Conservation (phyloP, 441 rosid genomes). For the Populus tomentosa region DNA sequence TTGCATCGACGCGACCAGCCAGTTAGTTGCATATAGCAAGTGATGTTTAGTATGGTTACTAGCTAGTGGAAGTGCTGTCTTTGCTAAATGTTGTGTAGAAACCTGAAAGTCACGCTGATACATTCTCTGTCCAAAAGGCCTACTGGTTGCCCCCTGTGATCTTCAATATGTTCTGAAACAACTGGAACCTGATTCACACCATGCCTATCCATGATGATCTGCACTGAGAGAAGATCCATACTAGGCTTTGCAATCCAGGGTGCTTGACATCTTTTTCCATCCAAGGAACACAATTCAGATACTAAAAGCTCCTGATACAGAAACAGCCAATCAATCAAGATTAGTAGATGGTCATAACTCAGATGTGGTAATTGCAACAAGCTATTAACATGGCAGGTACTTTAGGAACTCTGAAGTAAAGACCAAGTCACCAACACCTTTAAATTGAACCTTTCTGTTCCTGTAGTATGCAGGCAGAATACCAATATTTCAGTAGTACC, state of each 20-base stretch:
- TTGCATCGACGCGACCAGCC: neutral
- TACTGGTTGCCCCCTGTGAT: slow-evolving; percentile 42
- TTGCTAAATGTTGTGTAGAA: slow-evolving; percentile 9
- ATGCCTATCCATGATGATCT: slow-evolving; percentile 50
- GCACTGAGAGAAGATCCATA: slow-evolving; percentile 68
- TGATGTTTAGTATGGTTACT: neutral
- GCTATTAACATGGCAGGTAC: neutral
- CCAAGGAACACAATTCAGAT: slow-evolving; percentile 51
- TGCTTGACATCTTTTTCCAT: slow-evolving; percentile 46
- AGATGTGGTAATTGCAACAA: neutral
- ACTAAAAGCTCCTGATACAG: slow-evolving; percentile 56
- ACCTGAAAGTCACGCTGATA: slow-evolving; percentile 72
- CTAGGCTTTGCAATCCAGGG: slow-evolving; percentile 67
- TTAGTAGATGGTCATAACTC: neutral
- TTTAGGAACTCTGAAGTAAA: neutral
- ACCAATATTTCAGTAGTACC: neutral
- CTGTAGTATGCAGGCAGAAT: neutral
- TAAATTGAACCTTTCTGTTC: neutral
- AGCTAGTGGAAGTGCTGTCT: neutral
- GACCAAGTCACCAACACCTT: neutral
- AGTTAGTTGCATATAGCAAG: neutral
- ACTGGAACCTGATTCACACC: slow-evolving; percentile 65
- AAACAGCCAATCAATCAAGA: slow-evolving; percentile 8
- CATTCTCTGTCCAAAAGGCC: slow-evolving; percentile 79
- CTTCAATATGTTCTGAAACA: slow-evolving; percentile 47